Evolutionary conservation across 1,284 basidiomycete genomes (phyloP).

Genomic region (Veloboletus limbatus): DNA sequence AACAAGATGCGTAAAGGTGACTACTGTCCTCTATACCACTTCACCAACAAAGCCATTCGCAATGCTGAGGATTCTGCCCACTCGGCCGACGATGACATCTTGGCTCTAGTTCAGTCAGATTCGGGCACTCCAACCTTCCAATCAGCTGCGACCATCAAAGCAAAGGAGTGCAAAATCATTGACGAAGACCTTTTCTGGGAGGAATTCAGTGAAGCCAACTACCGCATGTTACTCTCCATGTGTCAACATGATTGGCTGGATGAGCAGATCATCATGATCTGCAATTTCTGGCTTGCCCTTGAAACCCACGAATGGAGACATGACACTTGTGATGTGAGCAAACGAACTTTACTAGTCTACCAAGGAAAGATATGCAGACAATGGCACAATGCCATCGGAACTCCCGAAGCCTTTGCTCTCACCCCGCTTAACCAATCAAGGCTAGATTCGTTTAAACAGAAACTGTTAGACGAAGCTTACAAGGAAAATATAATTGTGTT

Average conservation of each 20-base stretch:
- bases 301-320: neutral
- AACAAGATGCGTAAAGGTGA: neutral
- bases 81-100: fast-evolving
- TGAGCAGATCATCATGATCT: neutral
- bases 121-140: neutral
- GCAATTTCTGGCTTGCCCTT: neutral
- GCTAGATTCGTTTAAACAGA: too few relatives aligned
- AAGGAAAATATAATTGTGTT: too few relatives aligned
- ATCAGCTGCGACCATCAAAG: neutral
- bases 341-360: neutral
- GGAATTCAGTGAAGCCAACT: constrained; percentile 2
- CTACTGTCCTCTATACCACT: neutral
- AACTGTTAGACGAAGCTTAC: too few relatives aligned
- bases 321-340: neutral
- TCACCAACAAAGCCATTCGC: neutral
- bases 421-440: too few relatives aligned
- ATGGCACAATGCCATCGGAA: too few relatives aligned
- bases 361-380: neutral
- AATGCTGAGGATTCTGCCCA: neutral
- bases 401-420: too few relatives aligned
- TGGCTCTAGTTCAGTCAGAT: neutral
- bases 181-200: constrained; percentile 2
- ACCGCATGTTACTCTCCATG: neutral
- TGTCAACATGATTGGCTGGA: neutral
- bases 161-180: neutral